Evolutionary conservation across 2,329 filamentous ascomycete species (phyloP), one percentile per base, ranked within the genome.

Genomic region (Xylariaceae sp.): DNA sequence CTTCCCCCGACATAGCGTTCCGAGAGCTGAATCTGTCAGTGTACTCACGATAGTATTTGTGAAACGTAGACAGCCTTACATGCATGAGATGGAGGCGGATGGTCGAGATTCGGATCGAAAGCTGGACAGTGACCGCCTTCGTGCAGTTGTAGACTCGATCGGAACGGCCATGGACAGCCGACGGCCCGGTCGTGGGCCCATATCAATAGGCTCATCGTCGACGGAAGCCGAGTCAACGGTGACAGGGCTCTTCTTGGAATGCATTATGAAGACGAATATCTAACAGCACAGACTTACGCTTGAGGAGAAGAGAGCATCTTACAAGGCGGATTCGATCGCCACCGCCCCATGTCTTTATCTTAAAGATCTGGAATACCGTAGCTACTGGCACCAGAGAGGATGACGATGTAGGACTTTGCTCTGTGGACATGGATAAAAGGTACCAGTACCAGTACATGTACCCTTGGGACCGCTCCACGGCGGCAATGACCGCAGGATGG

Each of bases 1-100:
- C 76, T 53, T 79, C 73, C 31, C 68, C 70, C 11, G 71, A 66
- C 18, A 72, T 73, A 38, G 33, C 47, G 43, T 75, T 71, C 54
- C 73, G 74, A 57, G 71, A 72, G 42, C 78, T 80, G 58, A 31
- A 47, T 31, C 53, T 42, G 54, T 66, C 51, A 67, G 64, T 50
- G 50, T 53, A 41, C 44, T 43, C 22, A 34, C 19, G 11, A 38
- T 31, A 42, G 45, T 18, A 12, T 45, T 53, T 48, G 28, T 40
- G 40, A 53, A 42, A 42, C 18, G 5, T 31, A 18, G 31, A 31
- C 38, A 16, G 54, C 54, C 66, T 67, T 62, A 69, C 66, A 66
- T 60, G 65, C 65, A 68, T 54, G 66, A 64, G 47, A 56, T 58
- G 34, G 59, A 56, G 33, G 53, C 33, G 41, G 31, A 59, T 39